Evolutionary conservation across 805 yeast species (phyloP).

Genomic region (Tetrapisispora phaffii): DNA sequence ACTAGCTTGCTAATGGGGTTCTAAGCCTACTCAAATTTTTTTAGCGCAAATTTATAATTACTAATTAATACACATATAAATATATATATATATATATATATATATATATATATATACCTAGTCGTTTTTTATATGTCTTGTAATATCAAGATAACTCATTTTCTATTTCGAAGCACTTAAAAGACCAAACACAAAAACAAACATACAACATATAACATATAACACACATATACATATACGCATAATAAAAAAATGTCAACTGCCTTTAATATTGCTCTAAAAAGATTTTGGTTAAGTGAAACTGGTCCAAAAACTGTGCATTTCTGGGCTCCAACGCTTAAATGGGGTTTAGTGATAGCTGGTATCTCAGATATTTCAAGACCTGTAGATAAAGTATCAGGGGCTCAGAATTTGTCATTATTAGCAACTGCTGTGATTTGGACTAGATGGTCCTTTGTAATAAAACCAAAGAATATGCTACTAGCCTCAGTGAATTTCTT

Average conservation of each 20-base stretch:
- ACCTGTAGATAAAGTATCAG: conserved; percentile 88
- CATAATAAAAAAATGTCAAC: conserved; percentile 10
- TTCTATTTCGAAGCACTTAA: no score
- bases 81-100: no score
- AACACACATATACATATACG: not conserved
- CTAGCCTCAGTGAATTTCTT: conserved; percentile 92
- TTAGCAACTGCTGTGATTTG: conserved; percentile 90
- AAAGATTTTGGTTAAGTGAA: conserved; percentile 68
- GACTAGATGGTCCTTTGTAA: conserved; percentile 98
- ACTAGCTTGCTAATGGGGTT: no score
- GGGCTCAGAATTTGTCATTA: conserved; percentile 60
- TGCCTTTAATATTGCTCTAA: conserved; percentile 34
- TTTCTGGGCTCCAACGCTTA: conserved; percentile 81
- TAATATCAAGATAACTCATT: no score
- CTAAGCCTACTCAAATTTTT: no score
- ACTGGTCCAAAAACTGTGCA: conserved; percentile 96
- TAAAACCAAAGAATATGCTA: conserved; percentile 76
- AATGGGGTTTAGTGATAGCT: conserved; percentile 91
- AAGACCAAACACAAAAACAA: not conserved
- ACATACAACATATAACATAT: not conserved
- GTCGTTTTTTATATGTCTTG: no score
- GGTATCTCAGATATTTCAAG: conserved; percentile 80
- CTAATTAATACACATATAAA: no score
- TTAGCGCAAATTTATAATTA: no score
- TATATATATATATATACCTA: no score